Evolutionary conservation across 768 basidiomycete species (phyloP).

Genomic region (Coprinopsis marcescibilis): DNA sequence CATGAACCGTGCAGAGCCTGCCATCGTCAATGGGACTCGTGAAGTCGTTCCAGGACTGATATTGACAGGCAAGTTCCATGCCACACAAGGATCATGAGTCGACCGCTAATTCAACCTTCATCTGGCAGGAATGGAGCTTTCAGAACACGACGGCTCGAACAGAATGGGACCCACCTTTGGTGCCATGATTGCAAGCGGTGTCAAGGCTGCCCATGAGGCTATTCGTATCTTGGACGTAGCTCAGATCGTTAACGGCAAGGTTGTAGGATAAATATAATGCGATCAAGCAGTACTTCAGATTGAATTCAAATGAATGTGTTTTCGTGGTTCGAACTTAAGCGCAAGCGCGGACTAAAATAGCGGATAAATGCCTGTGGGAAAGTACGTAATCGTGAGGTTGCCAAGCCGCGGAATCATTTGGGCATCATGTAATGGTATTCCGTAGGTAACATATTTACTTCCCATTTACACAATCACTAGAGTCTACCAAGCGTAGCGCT

Average conservation of each 20-base stretch:
- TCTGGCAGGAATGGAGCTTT: constrained; percentile 68
- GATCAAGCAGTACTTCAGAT: too few species aligned
- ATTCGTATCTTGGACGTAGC: constrained; percentile 45
- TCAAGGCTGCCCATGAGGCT: constrained; percentile 66
- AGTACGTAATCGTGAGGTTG: too few species aligned
- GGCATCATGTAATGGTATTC: too few species aligned
- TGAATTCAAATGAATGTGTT: too few species aligned
- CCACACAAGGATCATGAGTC: background rate
- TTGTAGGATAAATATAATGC: constrained; percentile 36
- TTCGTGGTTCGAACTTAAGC: too few species aligned
- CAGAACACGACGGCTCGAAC: constrained; percentile 75
- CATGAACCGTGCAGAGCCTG: constrained; percentile 78
- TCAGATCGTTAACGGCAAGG: constrained; percentile 48
- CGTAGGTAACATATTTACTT: too few species aligned
- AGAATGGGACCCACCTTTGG: constrained; percentile 78
- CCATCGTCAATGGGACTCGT: constrained; percentile 72
- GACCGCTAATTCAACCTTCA: constrained; percentile 9
- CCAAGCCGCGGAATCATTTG: too few species aligned
- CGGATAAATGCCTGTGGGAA: too few species aligned
- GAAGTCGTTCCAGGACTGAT: constrained; percentile 73
- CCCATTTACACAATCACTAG: too few species aligned
- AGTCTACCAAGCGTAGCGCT: too few species aligned
- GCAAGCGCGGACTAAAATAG: too few species aligned
- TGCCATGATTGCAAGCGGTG: constrained; percentile 73
- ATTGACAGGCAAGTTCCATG: constrained; percentile 51